Evolutionary conservation across 768 basidiomycete species (phyloP), one percentile per base, ranked within the genome.

Genomic region (Panus rudis): DNA sequence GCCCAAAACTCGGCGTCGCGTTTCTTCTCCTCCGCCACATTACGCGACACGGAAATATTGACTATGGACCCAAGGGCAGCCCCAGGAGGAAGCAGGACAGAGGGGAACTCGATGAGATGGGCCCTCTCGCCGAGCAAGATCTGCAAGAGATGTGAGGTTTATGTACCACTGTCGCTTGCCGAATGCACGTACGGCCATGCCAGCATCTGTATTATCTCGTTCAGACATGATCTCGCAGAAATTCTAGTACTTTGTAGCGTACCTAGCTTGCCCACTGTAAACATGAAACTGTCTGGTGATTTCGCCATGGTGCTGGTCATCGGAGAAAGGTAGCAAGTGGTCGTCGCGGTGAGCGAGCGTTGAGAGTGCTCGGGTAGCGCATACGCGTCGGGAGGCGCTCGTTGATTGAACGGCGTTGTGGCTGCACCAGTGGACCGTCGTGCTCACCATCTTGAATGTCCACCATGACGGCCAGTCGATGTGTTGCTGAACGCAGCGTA

Each of bases 51-150:
- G 2, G 92, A 81, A 62, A 98, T 98, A 60, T 92, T 96, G 53
- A 99, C 90, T 52, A 99, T 97, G 16, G 92, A 96, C 4, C 96
- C 96, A 0, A 93, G 80, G 7, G 85, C 81, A 1, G 91, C 83
- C 12, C 93, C 93, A 0, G 92, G 88, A 1, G 96, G 96, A 6
- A 98, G 70, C 1, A 98, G 76, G 28, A 99, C 73, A 0, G 96
- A 98, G 1, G 96, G 96, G 62, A 98, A 99, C 64, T 99, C 94
- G 54, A 99, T 94, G 26, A 98, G 74, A 58, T 98, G 94, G 14
- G 93, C 93, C 32, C 91, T 78, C 61, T 90, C 91, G 13, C 94
- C 92, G 12, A 97, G 75, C 2, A 94, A 75, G 51, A 96, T 93
- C 91, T 92, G 39, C 22, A 42, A 40, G 40, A 20, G 25, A 25